These are phyloP conservation scores for Rhodocollybia butyracea DNA, from an alignment of 768 basidiomycete species.

Conservation along the genomic window DNA sequence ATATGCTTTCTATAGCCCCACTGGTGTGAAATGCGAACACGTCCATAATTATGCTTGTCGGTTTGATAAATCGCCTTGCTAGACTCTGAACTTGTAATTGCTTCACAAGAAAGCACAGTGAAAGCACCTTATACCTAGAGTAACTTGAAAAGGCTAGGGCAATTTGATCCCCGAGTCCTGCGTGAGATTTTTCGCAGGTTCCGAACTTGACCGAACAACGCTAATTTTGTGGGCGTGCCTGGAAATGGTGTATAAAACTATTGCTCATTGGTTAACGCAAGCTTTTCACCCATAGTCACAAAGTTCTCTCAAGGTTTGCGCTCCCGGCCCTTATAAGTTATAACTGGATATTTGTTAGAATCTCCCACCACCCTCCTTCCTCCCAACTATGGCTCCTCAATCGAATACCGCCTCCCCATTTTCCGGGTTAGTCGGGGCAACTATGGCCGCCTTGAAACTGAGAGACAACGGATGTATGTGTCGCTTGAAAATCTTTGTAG, in stretches of 20 bases:
- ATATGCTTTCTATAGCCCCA: too few relatives aligned
- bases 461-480: slow-evolving; percentile 49
- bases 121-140: too few relatives aligned
- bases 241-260: background rate
- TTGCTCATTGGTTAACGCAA: background rate
- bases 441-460: slow-evolving; percentile 44
- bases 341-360: background rate
- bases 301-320: background rate
- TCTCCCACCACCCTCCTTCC: background rate
- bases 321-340: background rate
- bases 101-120: too few relatives aligned
- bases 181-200: too few relatives aligned
- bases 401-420: slow-evolving; percentile 19
- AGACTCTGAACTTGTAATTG: too few relatives aligned
- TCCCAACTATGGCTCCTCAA: slow-evolving; percentile 1
- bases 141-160: too few relatives aligned
- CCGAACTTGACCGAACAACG: too few relatives aligned
- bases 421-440: slow-evolving; percentile 39
- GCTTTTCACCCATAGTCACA: too few relatives aligned
- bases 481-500: background rate
- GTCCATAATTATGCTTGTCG: too few relatives aligned
- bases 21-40: too few relatives aligned
- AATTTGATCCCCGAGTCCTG: too few relatives aligned
- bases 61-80: too few relatives aligned
- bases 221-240: background rate